Evolutionary conservation across 1,284 basidiomycete species (phyloP), one percentile per base, ranked within the genome.

Genomic region (Stereum hirsutum): DNA sequence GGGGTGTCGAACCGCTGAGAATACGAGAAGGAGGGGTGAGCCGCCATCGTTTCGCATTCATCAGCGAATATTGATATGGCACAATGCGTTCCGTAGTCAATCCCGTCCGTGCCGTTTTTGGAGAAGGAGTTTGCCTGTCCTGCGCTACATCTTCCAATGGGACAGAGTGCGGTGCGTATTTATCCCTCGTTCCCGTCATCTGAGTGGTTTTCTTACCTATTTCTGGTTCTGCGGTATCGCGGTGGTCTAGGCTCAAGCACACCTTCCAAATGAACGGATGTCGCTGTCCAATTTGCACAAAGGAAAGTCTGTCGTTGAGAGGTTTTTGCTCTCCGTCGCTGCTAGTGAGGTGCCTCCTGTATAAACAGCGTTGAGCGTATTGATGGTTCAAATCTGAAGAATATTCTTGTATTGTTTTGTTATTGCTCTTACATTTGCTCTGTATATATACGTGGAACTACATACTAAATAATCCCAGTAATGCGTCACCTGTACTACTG

Each of bases 11-110:
- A 47, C 94, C 94, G 3, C 65, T 97, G 50, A 79, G 86, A 39
- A 95, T 96, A 45, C 74, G 93, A 33, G 95, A 99, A 69, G 95
- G 95, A 55, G 95, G 95, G 23, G 88, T 89, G 59, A 56, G 81
- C 73, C 6, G 11, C n/a, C 3, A 14, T 12, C 15, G 10, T 27
- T 37, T 25, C 35, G 8, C 35, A 32, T 20, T 30, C 15, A 14
- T 32, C 19, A 31, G 20, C 27, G 12, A 17, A 48, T 33, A 46
- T 44, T 14, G 45, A 27, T 33, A n/a, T 38, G 30, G 30, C 40
- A 27, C 31, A 15, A 17, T 51, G 41, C 38, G 12, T 37, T 42
- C 28, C 32, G 36, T 47, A 89, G 87, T 88, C 86, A 7, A 91
- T 93, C 41, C 93, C 93, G 1, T 90, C 89, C 1, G 79, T 98